Evolutionary conservation across 805 yeast species (phyloP).

Genomic region (Pichia sporocuriosa): DNA sequence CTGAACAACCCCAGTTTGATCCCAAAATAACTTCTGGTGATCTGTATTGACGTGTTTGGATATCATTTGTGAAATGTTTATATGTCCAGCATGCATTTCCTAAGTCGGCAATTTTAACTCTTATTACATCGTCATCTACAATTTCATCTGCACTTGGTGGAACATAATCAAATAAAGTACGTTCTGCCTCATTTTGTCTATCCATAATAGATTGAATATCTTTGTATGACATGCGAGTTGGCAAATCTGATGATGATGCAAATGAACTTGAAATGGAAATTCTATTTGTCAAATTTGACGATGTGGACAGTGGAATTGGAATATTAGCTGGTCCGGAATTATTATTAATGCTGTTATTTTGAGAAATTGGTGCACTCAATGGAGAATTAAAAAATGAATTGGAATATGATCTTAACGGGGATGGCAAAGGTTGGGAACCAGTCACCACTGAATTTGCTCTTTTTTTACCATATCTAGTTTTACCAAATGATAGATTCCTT

Average conservation of each 20-base stretch:
- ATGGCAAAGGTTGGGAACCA: constrained; percentile 89
- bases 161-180: constrained; percentile 23
- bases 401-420: constrained; percentile 61
- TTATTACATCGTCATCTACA: constrained; percentile 46
- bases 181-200: constrained; percentile 30
- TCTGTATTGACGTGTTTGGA: constrained; percentile 88
- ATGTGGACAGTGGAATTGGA: constrained; percentile 1
- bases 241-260: constrained; percentile 8
- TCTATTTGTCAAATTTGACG: not conserved
- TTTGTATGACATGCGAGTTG: constrained; percentile 22
- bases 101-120: constrained; percentile 85
- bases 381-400: constrained; percentile 26
- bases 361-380: constrained; percentile 2
- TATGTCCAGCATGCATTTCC: constrained; percentile 86
- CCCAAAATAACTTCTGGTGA: constrained; percentile 84
- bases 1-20: constrained; percentile 87
- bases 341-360: not conserved
- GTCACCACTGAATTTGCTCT: constrained; percentile 59
- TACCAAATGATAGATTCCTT: constrained; percentile 21
- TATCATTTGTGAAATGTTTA: constrained; percentile 79
- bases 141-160: constrained; percentile 34
- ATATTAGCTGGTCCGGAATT: constrained; percentile 10
- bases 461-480: constrained; percentile 46
- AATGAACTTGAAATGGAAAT: constrained; percentile 4
- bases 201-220: constrained; percentile 35